Evolutionary conservation across 768 basidiomycete genomes (phyloP).

Genomic region (Chiua virens): DNA sequence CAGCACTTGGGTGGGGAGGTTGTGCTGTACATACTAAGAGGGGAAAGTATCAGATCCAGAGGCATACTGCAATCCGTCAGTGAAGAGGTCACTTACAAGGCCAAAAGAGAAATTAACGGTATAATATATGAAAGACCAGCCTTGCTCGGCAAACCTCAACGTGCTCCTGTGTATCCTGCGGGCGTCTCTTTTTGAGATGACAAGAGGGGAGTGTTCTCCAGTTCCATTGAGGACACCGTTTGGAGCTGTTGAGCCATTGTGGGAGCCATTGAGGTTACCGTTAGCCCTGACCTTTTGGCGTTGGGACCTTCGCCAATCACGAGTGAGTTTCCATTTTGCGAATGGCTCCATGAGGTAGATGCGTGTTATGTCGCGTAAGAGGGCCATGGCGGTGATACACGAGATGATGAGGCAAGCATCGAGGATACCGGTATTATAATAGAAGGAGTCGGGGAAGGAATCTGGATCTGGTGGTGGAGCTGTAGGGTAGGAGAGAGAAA

Average conservation of each 20-base stretch:
- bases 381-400: constrained; percentile 85
- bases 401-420: constrained; percentile 81
- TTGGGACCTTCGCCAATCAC: constrained; percentile 41
- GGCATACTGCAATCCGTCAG: constrained; percentile 3
- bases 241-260: constrained; percentile 18
- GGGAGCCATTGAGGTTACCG: constrained; percentile 26
- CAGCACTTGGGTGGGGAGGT: constrained; percentile 65
- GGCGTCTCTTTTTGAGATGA: constrained; percentile 45
- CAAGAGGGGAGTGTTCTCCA: constrained; percentile 14
- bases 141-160: constrained; percentile 91
- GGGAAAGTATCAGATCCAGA: constrained; percentile 5
- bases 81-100: constrained; percentile 58
- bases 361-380: constrained; percentile 77
- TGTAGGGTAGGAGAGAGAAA: constrained; percentile 71
- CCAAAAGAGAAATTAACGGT: constrained; percentile 74
- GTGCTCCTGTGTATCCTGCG: constrained; percentile 69
- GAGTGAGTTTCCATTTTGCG: constrained; percentile 70
- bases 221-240: constrained; percentile 37
- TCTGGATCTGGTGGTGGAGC: constrained; percentile 56
- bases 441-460: constrained; percentile 67
- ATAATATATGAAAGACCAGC: constrained; percentile 87
- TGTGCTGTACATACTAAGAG: constrained; percentile 73
- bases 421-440: constrained; percentile 70
- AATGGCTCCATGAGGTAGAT: constrained; percentile 77
- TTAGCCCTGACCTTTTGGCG: constrained; percentile 16